These are phyloP conservation scores for Fomitopsis serialis DNA, from an alignment of 768 basidiomycete genomes.

Conservation along the genomic window DNA sequence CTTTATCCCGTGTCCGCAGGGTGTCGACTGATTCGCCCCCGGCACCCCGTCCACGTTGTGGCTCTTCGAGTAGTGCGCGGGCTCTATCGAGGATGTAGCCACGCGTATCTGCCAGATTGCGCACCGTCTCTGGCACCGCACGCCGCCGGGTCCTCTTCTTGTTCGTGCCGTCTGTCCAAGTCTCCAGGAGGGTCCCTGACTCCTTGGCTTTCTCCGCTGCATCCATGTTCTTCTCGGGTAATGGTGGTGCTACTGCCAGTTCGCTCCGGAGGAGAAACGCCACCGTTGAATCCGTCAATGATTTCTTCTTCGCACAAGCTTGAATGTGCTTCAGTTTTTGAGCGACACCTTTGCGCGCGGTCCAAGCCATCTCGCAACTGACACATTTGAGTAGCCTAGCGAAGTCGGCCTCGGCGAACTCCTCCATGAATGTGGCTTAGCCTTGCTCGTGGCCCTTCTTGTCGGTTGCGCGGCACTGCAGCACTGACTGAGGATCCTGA, in stretches of 20 bases:
- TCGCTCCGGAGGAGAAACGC: slow-evolving; percentile 46
- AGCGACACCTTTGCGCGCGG: slow-evolving; percentile 51
- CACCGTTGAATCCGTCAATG: slow-evolving; percentile 50
- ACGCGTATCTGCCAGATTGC: slow-evolving; percentile 42
- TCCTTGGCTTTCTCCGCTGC: slow-evolving; percentile 14
- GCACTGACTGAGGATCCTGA: neutral
- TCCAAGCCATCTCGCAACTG: slow-evolving; percentile 64
- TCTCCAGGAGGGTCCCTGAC: slow-evolving; percentile 42
- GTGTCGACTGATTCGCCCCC: neutral
- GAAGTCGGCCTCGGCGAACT: slow-evolving; percentile 44
- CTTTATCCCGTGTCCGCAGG: neutral
- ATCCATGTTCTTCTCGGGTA: slow-evolving; percentile 11
- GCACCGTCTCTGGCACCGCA: slow-evolving; percentile 37
- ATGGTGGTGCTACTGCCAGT: slow-evolving; percentile 20
- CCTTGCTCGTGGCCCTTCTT: neutral
- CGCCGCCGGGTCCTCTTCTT: slow-evolving; percentile 36
- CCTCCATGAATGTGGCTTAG: slow-evolving; percentile 13
- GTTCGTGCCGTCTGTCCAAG: slow-evolving; percentile 38
- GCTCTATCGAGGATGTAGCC: slow-evolving; percentile 35
- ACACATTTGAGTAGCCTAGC: slow-evolving; percentile 51
- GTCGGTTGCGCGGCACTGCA: neutral
- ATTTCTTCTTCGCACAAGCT: slow-evolving; percentile 60
- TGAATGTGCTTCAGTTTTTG: slow-evolving; percentile 68
- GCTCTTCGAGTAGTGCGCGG: slow-evolving; percentile 25
- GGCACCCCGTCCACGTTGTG: neutral